Conservation (phyloP, 495 filamentous ascomycete genomes). For the Mytilinidion resinicola region DNA sequence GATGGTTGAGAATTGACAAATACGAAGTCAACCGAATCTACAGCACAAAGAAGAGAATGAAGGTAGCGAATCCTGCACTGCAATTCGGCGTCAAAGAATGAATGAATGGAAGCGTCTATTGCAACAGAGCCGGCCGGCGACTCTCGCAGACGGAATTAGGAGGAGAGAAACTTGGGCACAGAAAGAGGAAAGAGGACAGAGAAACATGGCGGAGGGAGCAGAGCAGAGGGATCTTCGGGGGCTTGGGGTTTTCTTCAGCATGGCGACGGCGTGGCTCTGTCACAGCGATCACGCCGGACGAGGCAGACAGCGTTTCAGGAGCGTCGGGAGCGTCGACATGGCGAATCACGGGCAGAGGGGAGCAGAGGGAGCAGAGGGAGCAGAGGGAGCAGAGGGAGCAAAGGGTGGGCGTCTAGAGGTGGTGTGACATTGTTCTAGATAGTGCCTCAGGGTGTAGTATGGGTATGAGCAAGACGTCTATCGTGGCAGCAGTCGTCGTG, state of each 20-base stretch:
- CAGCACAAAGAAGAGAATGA: too few relatives aligned
- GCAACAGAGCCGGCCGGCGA: constrained; percentile 24
- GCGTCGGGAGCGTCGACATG: constrained; percentile 2
- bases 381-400: too few relatives aligned
- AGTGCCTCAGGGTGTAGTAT: too few relatives aligned
- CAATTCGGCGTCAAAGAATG: background rate
- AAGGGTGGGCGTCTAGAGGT: background rate
- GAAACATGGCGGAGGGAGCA: constrained; percentile 14
- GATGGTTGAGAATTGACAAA: too few relatives aligned
- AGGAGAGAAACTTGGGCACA: constrained; percentile 3
- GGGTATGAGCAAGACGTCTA: too few relatives aligned
- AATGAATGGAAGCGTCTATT: constrained; percentile 14
- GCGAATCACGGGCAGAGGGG: constrained; percentile 16
- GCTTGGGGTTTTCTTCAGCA: constrained; percentile 14
- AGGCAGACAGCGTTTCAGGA: constrained; percentile 22
- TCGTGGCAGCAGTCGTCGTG: too few relatives aligned
- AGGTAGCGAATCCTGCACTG: too few relatives aligned
- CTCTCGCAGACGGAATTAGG: constrained; percentile 21
- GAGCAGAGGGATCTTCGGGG: constrained; percentile 8
- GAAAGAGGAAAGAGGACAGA: constrained; percentile 3
- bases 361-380: too few relatives aligned
- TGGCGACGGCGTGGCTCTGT: constrained; percentile 17
- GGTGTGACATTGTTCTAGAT: constrained; percentile 14
- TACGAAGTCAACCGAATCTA: background rate
- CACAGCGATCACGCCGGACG: constrained; percentile 10